Conservation (phyloP, 2,329 filamentous ascomycete species). For the Ascochyta viciae-villosae region DNA sequence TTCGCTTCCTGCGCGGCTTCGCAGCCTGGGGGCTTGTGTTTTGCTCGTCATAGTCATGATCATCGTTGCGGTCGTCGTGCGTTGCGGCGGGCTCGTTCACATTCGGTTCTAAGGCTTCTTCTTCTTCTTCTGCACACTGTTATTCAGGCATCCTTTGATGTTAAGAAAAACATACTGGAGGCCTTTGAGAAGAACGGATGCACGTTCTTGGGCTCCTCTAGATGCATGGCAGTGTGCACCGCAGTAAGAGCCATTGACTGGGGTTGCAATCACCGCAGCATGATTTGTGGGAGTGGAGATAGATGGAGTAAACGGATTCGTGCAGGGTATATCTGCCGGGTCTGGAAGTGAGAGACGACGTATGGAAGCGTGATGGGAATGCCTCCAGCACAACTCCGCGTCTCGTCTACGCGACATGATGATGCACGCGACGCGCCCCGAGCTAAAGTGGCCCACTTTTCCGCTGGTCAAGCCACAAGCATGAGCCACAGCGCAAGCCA, state of each 20-base stretch:
- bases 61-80: slow-evolving; percentile 25
- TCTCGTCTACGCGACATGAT: slow-evolving; percentile 13
- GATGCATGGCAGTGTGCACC: slow-evolving; percentile 48
- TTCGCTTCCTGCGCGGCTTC: slow-evolving; percentile 32
- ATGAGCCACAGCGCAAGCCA: slow-evolving; percentile 2
- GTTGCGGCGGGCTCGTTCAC: slow-evolving; percentile 1
- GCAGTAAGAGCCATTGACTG: slow-evolving; percentile 47
- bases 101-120: slow-evolving; percentile 18
- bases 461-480: not conserved
- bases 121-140: slow-evolving; percentile 30
- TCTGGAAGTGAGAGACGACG: not conserved
- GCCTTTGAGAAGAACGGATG: slow-evolving; percentile 51
- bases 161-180: slow-evolving; percentile 23
- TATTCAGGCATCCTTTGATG: not conserved
- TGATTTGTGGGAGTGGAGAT: not conserved
- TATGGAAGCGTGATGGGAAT: slow-evolving; percentile 6
- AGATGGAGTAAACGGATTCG: not conserved
- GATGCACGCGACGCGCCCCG: slow-evolving; percentile 21
- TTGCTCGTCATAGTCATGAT: slow-evolving; percentile 27
- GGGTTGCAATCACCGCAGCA: slow-evolving; percentile 3
- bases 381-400: not conserved
- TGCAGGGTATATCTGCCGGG: not conserved
- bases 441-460: slow-evolving; percentile 15
- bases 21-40: slow-evolving; percentile 21
- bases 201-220: slow-evolving; percentile 43